phyloP scores from a whole-genome alignment of 2,329 filamentous ascomycete species.

The Myriosclerotinia curreyana region DNA sequence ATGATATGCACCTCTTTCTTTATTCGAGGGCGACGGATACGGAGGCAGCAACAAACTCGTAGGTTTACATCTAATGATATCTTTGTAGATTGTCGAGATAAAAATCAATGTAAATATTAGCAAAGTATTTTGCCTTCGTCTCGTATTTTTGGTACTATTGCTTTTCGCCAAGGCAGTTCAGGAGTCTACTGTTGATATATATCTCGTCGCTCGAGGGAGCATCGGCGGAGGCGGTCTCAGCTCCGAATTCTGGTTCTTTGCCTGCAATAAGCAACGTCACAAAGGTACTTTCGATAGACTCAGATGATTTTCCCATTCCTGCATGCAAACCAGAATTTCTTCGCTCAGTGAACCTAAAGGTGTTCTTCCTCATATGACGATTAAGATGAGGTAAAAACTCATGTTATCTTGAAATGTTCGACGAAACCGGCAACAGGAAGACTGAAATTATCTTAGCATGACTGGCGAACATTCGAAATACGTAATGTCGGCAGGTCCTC shows the following conservation, averaged over 20 bases:
- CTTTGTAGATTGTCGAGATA: neutral
- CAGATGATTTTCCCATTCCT: neutral
- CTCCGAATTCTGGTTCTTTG: constrained; percentile 7
- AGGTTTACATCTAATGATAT: too few species aligned
- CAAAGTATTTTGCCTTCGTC: too few species aligned
- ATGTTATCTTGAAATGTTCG: neutral
- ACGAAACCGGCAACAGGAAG: neutral
- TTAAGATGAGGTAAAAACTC: neutral
- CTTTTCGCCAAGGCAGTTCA: neutral
- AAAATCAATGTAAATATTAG: neutral
- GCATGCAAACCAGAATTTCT: neutral
- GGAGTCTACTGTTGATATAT: neutral
- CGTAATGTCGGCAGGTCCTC: neutral
- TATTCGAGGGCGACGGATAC: neutral
- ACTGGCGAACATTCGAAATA: neutral
- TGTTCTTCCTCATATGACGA: neutral
- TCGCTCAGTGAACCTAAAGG: neutral
- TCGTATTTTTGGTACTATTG: neutral
- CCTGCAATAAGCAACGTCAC: neutral
- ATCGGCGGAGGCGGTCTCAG: constrained; percentile 7
- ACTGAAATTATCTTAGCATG: neutral
- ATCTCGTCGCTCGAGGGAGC: too few species aligned
- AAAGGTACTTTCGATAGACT: neutral
- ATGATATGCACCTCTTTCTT: neutral
- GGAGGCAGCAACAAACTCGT: neutral